Evolutionary conservation across 2,329 filamentous ascomycete genomes (phyloP).

Genomic region (Exophiala bonariae): DNA sequence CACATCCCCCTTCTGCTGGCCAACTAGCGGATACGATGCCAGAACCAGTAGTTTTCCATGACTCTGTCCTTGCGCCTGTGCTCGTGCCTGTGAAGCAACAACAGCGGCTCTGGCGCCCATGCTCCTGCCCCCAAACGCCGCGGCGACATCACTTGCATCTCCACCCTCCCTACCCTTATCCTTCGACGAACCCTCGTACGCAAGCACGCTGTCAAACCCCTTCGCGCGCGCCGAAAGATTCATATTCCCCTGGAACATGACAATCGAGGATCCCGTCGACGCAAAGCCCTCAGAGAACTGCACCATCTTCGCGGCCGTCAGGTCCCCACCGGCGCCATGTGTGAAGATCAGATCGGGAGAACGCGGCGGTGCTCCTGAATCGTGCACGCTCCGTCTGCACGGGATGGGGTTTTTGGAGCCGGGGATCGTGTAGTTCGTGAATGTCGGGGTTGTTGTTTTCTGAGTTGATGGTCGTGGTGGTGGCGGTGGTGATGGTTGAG

Average conservation of each 20-base stretch:
- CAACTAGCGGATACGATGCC: conserved; percentile 23
- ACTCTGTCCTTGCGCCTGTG: conserved; percentile 10
- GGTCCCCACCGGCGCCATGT: conserved; percentile 26
- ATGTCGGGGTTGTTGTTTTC: too few relatives aligned
- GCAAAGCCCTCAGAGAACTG: conserved; percentile 24
- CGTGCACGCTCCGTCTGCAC: too few relatives aligned
- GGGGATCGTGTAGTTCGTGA: too few relatives aligned
- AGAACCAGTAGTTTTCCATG: conserved; percentile 20
- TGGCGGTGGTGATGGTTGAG: too few relatives aligned
- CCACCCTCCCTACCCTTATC: background rate
- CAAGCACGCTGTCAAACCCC: conserved; percentile 17
- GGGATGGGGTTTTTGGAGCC: too few relatives aligned
- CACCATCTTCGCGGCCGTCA: conserved; percentile 20
- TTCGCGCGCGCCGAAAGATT: conserved; percentile 21
- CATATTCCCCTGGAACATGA: conserved; percentile 26
- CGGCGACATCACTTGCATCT: background rate
- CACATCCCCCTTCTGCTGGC: conserved; percentile 15
- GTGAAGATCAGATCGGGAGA: conserved; percentile 23
- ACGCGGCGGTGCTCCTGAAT: background rate
- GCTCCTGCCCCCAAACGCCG: conserved; percentile 25
- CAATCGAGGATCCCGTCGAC: conserved; percentile 2
- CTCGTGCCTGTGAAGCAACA: conserved; percentile 14
- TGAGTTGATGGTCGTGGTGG: too few relatives aligned
- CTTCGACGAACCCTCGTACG: conserved; percentile 5
- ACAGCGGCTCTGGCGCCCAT: conserved; percentile 23